Base-by-base conservation (phyloP, 495 filamentous ascomycete genomes). In the Tetracladium setigerum region DNA sequence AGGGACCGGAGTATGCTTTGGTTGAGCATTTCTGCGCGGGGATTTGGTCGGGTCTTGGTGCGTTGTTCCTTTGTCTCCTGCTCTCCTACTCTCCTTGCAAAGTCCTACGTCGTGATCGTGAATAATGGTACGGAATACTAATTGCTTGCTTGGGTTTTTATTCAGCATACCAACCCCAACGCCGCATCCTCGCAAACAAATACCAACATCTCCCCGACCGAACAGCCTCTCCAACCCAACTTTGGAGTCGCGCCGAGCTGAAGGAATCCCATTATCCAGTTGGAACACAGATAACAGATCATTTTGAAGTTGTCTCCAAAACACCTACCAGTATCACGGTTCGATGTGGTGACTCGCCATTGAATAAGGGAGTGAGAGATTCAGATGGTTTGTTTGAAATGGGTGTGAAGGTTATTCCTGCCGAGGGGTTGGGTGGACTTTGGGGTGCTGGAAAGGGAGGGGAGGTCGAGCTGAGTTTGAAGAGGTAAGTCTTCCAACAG, bases 251-350 rank as follows among this genome's bases (percentile, higher is more conserved):
- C 17, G 58, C 67, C 6, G 75, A 81, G 32, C 69, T 89, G 1
- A 56, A 68, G 16, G 40, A 55, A 14, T 75, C 68, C 24, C 66
- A 50, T 30, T 89, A 84, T 60, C 71, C 79, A 19, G 63, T 73
- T 32, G 83, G 83, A 19, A 82, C 83, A 16, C 60, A 74, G 24
- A 75, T 87, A 55, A 83, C 80, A 19, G 84, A 89, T 58, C 83
- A 89, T 63, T 87, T 89, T 61, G 81, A 89, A 62, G 83, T 89
- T 0, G 63, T 89, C 2, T 76, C 78, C 49, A 82, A 84, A 61
- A 77, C 72, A 14, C 67, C 76, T 7, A 73, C 73, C 19, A 66
- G 69, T 24, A 82, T 87, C 37, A 60, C 75, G 5, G 72, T 87
- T 24, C 77, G 84, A 14, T 82, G 79, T 56, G 84, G 83, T 18